Evolutionary conservation across 108 stramenopile genomes (phyloP).

Genomic region (Cyclotella atomus): DNA sequence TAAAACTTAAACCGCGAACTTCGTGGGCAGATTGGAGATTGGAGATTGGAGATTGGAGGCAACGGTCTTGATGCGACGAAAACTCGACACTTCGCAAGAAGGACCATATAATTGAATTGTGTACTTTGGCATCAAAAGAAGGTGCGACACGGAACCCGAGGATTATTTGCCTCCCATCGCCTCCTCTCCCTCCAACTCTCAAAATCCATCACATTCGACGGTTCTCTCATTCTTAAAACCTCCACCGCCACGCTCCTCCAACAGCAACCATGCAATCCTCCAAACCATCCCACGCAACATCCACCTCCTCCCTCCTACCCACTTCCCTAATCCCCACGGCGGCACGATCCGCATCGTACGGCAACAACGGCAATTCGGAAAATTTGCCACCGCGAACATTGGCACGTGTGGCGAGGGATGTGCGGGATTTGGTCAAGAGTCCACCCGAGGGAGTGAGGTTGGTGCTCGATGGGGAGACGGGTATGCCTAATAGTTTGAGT

Average conservation of each 20-base stretch:
- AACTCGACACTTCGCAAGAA: too few relatives aligned
- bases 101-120: too few relatives aligned
- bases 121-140: too few relatives aligned
- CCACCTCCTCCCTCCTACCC: constrained; percentile 5
- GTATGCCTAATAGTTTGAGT: constrained; percentile 71
- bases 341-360: not conserved
- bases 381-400: constrained; percentile 91
- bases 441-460: constrained; percentile 89
- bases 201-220: too few relatives aligned
- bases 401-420: constrained; percentile 85
- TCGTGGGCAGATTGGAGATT: too few relatives aligned
- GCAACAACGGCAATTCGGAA: constrained; percentile 43
- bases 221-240: too few relatives aligned
- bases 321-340: not conserved
- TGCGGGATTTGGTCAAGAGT: constrained; percentile 78
- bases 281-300: not conserved
- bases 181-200: too few relatives aligned
- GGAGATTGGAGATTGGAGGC: too few relatives aligned
- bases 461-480: constrained; percentile 79
- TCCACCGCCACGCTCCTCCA: not conserved
- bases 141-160: too few relatives aligned
- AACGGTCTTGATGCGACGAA: too few relatives aligned
- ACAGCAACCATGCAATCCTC: not conserved
- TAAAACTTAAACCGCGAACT: too few relatives aligned
- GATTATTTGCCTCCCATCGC: too few relatives aligned